phyloP scores from a whole-genome alignment of 2,329 filamentous ascomycete species.

The Myotisia sp. region DNA sequence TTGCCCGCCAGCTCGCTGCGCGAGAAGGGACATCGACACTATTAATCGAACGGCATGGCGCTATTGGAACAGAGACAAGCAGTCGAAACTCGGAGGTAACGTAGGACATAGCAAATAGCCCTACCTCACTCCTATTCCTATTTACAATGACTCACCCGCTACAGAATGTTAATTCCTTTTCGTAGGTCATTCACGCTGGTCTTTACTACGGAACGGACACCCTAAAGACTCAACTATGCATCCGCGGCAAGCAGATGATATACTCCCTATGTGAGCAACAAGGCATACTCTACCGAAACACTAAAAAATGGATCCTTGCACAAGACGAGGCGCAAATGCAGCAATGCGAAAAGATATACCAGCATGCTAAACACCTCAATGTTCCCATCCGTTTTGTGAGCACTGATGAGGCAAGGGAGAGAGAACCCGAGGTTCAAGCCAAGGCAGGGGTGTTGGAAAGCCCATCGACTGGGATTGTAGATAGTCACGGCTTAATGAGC shows the following conservation, averaged over 20 bases:
- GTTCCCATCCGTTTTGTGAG: conserved; percentile 62
- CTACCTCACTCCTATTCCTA: neutral
- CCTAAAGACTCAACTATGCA: conserved; percentile 73
- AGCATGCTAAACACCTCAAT: conserved; percentile 38
- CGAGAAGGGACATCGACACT: conserved; percentile 51
- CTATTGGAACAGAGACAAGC: conserved; percentile 71
- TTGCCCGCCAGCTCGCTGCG: conserved; percentile 56
- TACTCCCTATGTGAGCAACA: conserved; percentile 61
- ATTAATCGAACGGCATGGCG: conserved; percentile 63
- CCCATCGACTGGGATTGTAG: conserved; percentile 76
- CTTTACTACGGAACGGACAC: conserved; percentile 68
- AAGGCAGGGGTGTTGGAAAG: conserved; percentile 64
- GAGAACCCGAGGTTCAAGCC: conserved; percentile 65
- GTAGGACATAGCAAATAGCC: neutral
- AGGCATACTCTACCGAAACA: conserved; percentile 55
- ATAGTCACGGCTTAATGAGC: conserved; percentile 74
- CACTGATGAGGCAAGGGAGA: conserved; percentile 43
- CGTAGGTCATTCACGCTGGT: conserved; percentile 77
- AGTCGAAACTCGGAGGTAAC: conserved; percentile 71
- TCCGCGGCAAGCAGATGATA: conserved; percentile 59
- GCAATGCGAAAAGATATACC: conserved; percentile 40
- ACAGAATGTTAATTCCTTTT: neutral
- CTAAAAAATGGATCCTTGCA: conserved; percentile 90
- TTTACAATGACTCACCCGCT: neutral
- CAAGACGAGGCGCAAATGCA: conserved; percentile 58